Base-by-base conservation (phyloP, 129 eudicot genomes). In the Lactuca saligna region DNA sequence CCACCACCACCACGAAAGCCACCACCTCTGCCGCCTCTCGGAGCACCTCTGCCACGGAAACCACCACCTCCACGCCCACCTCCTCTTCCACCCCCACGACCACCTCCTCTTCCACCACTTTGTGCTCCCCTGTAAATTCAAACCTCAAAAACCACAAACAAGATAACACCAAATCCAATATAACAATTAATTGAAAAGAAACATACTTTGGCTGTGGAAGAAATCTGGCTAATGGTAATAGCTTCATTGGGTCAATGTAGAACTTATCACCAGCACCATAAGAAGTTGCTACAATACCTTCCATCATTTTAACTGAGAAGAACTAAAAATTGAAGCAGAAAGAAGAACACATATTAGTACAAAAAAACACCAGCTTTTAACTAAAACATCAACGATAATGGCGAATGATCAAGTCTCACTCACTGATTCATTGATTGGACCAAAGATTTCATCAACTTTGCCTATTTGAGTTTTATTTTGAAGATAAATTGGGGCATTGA, bases 391-490 rank as follows among this genome's bases (percentile, higher is more conserved):
- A 11, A 44, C 6, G 11, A 61, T 59, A 56, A 42, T 7, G 15
- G 5, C 17, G 34, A 70, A 56, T 14, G 48, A 33, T 3, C 0
- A 53, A 56, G 17, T 57, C 41, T 3, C 0, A 53, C 95, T 88
- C 53, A 92, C 98, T 25, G 98, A 92, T 80, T 92, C 98, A 84
- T 92, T 92, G 66, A 92, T 88, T 2, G 98, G 96, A 17, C 98
- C 98, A 17, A 92, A 92, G 6, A 92, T 92, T 67, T 92, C 98
- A 75, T 92, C 98, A n/a, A 88, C 98, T 82, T 92, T 92, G 66
- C 98, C 98, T 57, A 92, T 92, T 69, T 84, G 88, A n/a, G 98
- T 88, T 80, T 82, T 92, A 79, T 92, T 92, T 80, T 92, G 85
- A 37, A 92, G 89, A 62, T 86, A 92, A 68, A 92, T 92, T 0